Evolutionary conservation across 148 eudicot species (phyloP), one percentile per base, ranked within the genome.

Genomic region (Selenicereus undatus): DNA sequence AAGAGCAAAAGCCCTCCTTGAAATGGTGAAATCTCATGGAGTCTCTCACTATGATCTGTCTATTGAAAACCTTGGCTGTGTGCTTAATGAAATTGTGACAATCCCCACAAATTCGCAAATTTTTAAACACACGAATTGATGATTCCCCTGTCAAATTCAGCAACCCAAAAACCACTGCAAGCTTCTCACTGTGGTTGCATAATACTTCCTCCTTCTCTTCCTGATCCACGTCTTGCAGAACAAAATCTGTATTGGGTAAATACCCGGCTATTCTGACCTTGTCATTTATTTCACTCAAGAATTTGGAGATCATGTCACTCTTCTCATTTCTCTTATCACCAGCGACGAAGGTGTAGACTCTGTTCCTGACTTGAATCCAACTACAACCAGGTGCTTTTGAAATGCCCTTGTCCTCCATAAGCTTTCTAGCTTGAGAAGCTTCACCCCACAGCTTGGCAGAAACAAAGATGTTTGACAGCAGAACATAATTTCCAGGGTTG

Each of bases 1-100:
- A 93, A 11, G 98, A 92, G 85, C 98, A 93, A 35, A 73, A 14
- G 73, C 96, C 98, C 18, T 89, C 87, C 75, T 74, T 86, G 76
- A 93, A 93, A 85, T 93, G 98, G 84, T 93, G 98, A 87, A 93
- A 93, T 85, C 98, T 89, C 70, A 92, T 85, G 50, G 94, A 88
- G 86, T 93, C 98, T 84, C 98, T 88, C 32, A 93, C 94, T 76
- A 92, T 84, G 50, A 93, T 92, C 81, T 86, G 84, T 75, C 85
- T 74, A 22, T 93, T 89, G 16, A 89, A 88, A 81, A 79, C 86
- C 83, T 90, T 89, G 35, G 94, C 90, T 73, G 91, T 86, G 66
- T 80, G 90, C 79, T 93, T 93, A 43, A 93, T 93, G 82, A 91
- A 88, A 78, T 82, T 90, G 80, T 93, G 98, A 85, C 98, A 92